Base-by-base conservation (phyloP, 371 early-diverging fungal genomes). In the Batkoa obscura region DNA sequence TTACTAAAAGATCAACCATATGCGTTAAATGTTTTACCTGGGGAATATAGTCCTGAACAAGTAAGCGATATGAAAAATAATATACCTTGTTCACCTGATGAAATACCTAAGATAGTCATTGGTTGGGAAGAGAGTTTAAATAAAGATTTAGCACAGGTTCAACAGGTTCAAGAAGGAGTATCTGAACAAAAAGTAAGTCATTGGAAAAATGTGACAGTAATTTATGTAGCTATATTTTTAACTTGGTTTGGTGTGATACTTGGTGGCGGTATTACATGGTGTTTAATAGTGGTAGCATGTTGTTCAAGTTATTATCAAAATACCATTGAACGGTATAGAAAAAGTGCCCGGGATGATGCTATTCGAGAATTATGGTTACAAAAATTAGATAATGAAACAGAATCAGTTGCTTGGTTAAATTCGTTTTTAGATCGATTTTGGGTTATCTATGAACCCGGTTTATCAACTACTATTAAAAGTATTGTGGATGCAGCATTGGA, bases 341-440 rank as follows among this genome's bases (percentile, higher is more conserved):
- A 72, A 31, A 65, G 72, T 43, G 72, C 76, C 8, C 71, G 78
- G 35, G 83, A 84, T 58, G 83, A 86, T 58, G 67, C 83, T n/a
- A 67, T 72, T 38, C 75, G 84, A 23, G 81, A 78, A 37, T 53
- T 79, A 17, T 64, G 73, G 31, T 62, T 65, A 23, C 60, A 69
- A 35, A 60, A 63, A 12, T 47, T 78, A 9, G 80, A 72, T 10
- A 60, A 67, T 10, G 70, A 74, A 33, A 63, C 64, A 33, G 99
- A 99, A 68, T 80, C 84, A 37, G 90, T 85, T 2, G 92, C 92
- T 57, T 99, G 99, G 99, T 67, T 99, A 56, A 99, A 99, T 68
- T 81, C 78, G 62, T 88, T 97, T 65, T 64, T 94, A 58, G 68
- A 68, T 50, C 72, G 72, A 50, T 88, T 95, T 65, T 99, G 99